Percentiles rank a stretch among this genome's conserved stretches.
phyloP scores from a whole-genome alignment of 768 basidiomycete species.

The Leccinum variicolor region DNA sequence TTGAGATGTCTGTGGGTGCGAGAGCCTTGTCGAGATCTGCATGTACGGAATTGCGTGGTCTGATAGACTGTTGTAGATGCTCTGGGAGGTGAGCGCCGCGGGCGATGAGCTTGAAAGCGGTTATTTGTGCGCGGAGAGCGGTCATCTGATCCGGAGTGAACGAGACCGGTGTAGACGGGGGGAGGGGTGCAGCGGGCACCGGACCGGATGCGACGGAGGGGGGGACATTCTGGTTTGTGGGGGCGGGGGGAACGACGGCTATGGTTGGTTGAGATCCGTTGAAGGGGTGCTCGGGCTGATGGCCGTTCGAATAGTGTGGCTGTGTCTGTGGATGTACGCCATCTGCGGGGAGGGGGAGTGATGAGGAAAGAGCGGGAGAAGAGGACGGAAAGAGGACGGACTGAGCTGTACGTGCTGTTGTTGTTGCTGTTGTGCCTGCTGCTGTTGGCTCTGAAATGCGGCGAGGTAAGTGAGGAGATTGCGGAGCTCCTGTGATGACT shows the following conservation, averaged over 20 bases:
- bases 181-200: conserved; percentile 45
- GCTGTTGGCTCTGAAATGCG: conserved; percentile 26
- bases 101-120: conserved; percentile 72
- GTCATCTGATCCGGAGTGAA: conserved; percentile 75
- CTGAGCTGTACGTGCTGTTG: conserved; percentile 32
- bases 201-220: conserved; percentile 48
- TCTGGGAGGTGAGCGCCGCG: conserved; percentile 68
- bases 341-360: conserved; percentile 29
- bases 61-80: conserved; percentile 65
- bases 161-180: conserved; percentile 71
- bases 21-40: conserved; percentile 65
- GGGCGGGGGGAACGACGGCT: conserved; percentile 27
- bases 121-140: conserved; percentile 77
- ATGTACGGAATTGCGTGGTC: conserved; percentile 56
- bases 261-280: conserved; percentile 21
- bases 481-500: conserved; percentile 42
- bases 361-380: conserved; percentile 10
- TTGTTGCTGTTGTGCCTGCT: conserved; percentile 26
- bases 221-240: conserved; percentile 30
- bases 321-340: conserved; percentile 25
- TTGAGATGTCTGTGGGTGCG: conserved; percentile 54
- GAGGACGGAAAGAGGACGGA: conserved; percentile 13
- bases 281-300: conserved; percentile 24
- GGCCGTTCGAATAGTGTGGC: conserved; percentile 45
- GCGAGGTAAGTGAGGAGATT: conserved; percentile 38